Evolutionary conservation across 495 filamentous ascomycete genomes (phyloP), one percentile per base, ranked within the genome.

Genomic region (Neurospora cerealis): DNA sequence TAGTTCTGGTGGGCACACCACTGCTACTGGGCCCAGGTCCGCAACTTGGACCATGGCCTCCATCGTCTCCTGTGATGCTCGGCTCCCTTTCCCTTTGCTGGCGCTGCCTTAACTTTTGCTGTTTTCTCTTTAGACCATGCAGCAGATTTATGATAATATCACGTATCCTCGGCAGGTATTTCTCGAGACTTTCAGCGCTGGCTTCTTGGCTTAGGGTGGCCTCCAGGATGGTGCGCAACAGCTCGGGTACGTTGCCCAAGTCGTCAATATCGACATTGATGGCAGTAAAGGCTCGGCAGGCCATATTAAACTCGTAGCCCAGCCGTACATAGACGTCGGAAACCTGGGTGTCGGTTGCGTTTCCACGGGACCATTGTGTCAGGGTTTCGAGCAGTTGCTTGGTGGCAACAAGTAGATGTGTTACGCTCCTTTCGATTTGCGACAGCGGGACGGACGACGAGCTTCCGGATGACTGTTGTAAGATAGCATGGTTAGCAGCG

Each of bases 241-340:
- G 85, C 79, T 99, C 96, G 3, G 96, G 96, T 8, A 99, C 96
- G 78, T 96, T 96, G 69, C 96, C 96, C 19, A 99, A 87, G 81
- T 99, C 96, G 5, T 89, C 86, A 5, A 93, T 97, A 74, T 98
- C 96, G 70, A 99, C 95, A 41, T 95, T 95, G 78, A 99, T 98
- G 46, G 93, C 93, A 78, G 91, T 93, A 82, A 99, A 99, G 69
- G 96, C 94, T 46, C 96, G 91, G 82, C 94, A 98, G 9, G 96
- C 96, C 83, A 98, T 92, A 81, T 99, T 99, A 86, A 99, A 99
- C 82, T 99, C 96, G 80, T 98, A 99, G 17, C 96, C 96, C 72
- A 99, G 84, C 39, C 96, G 90, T 60, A 99, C 96, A 80, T 99
- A 99, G 75, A 99, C 96, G 81, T 99, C 96, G 37, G 95, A 97